Evolutionary conservation across 495 filamentous ascomycete species (phyloP).

Genomic region (Penicillium paradoxum): DNA sequence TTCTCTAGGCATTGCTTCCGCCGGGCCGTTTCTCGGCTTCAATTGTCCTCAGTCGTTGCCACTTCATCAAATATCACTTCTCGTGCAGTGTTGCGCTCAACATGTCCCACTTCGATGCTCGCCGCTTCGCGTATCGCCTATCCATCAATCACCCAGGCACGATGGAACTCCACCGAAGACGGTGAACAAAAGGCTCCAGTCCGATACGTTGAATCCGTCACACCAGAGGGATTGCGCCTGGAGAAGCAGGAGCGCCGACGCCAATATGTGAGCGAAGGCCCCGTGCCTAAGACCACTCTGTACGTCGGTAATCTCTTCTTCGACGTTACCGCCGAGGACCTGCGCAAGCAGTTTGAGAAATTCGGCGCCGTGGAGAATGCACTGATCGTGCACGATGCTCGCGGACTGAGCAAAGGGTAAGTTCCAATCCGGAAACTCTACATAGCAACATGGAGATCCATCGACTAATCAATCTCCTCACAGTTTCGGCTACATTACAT

Average conservation of each 20-base stretch:
- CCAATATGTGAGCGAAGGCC: not conserved
- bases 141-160: constrained; percentile 8
- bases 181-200: not conserved
- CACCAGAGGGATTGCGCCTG: not conserved
- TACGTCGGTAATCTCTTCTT: constrained; percentile 87
- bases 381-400: constrained; percentile 59
- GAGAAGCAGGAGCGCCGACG: not conserved
- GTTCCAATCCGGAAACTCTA: constrained; percentile 18
- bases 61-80: not conserved
- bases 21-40: constrained; percentile 51
- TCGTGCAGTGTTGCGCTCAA: not conserved
- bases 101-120: not conserved
- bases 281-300: constrained; percentile 41
- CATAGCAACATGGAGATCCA: not conserved
- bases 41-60: constrained; percentile 16
- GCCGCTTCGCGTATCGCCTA: constrained; percentile 1
- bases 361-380: constrained; percentile 56
- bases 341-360: constrained; percentile 59
- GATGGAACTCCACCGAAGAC: constrained; percentile 19
- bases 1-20: constrained; percentile 43
- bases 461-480: not conserved
- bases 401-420: constrained; percentile 86
- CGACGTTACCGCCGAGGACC: constrained; percentile 68
- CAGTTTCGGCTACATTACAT: constrained; percentile 80
- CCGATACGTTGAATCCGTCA: not conserved